Base-by-base conservation (phyloP, 2,329 filamentous ascomycete genomes). In the Cercospora beticola region DNA sequence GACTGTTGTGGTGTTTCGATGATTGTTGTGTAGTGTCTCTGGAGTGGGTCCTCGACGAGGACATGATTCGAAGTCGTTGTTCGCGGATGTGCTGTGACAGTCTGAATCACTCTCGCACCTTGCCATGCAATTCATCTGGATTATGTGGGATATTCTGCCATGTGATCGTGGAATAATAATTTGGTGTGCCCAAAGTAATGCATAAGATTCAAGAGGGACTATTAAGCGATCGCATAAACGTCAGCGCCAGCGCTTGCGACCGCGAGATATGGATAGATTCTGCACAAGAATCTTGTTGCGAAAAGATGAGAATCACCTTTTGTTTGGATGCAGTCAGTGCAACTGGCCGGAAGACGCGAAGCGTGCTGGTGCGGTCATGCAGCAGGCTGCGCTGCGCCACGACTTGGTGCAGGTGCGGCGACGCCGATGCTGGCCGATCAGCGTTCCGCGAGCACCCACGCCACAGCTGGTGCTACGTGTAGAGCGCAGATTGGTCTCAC, bases 1-100 rank as follows among this genome's bases (percentile, higher is more conserved):
- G 73, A 71, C 69, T 74, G 54, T 36, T 54, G 43, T 66, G 60
- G 49, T 73, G 60, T 49, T 62, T 61, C 46, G 40, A 56, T 62
- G 65, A 26, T 18, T 28, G n/a, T 36, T 16, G 49, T 21, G n/a
- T 28, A 31, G 31, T n/a, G 54, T 64, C 62, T 31, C 36, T 64
- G n/a, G 62, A 58, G 28, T 21, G 33, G 23, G 30, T 33, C 49
- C 49, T 33, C 18, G 31, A 64, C 18, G 30, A 40, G 30, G 31
- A 57, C 62, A 58, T 58, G 54, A 58, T 58, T 58, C 26, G 14
- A 33, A 33, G 9, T 58, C 12, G 26, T 18, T 58, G 12, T 58
- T 33, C 14, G 26, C 26, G 12, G 54, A 58, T 9, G n/a, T 31
- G 54, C 28, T 58, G 12, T 30, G 5, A 58, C 54, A 54, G 5